Percentiles rank a stretch among this genome's conserved stretches.
Conservation (phyloP, 495 filamentous ascomycete genomes). For the Arthonia radiata region DNA sequence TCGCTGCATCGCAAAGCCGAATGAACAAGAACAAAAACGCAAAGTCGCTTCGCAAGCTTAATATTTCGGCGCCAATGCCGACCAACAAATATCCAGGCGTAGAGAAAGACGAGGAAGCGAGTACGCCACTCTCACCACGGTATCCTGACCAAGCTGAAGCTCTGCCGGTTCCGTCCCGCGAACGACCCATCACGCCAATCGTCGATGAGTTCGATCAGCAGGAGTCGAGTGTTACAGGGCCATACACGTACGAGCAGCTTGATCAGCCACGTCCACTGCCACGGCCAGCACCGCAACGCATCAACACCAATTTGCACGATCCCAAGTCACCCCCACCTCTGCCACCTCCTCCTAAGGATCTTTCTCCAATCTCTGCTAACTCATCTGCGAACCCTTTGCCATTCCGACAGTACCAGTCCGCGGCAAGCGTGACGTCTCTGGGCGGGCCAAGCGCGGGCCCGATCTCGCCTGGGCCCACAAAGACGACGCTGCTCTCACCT, state of each 20-base stretch:
- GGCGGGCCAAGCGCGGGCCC: too few relatives aligned
- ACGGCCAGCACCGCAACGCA: constrained; percentile 10
- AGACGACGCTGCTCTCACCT: not conserved
- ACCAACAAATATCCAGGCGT: constrained; percentile 24
- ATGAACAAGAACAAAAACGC: too few relatives aligned
- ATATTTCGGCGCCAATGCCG: constrained; percentile 30
- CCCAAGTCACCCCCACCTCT: not conserved
- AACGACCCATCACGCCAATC: too few relatives aligned
- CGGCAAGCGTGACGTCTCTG: too few relatives aligned
- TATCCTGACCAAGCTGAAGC: constrained; percentile 32
- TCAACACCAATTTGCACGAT: not conserved
- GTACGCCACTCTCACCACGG: constrained; percentile 31
- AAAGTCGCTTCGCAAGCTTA: constrained; percentile 27
- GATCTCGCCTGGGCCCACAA: not conserved
- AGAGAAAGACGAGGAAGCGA: constrained; percentile 19
- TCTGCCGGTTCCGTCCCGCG: constrained; percentile 20
- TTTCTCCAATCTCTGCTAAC: too few relatives aligned
- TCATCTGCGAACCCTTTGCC: too few relatives aligned
- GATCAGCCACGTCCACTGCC: constrained; percentile 13
- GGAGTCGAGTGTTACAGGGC: too few relatives aligned
- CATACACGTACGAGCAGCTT: constrained; percentile 8
- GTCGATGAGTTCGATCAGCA: too few relatives aligned
- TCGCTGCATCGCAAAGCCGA: too few relatives aligned
- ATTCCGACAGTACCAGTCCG: too few relatives aligned
- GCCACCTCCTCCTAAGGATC: constrained; percentile 2